Base-by-base conservation (phyloP, 768 basidiomycete genomes). In the Pisolithus orientalis region DNA sequence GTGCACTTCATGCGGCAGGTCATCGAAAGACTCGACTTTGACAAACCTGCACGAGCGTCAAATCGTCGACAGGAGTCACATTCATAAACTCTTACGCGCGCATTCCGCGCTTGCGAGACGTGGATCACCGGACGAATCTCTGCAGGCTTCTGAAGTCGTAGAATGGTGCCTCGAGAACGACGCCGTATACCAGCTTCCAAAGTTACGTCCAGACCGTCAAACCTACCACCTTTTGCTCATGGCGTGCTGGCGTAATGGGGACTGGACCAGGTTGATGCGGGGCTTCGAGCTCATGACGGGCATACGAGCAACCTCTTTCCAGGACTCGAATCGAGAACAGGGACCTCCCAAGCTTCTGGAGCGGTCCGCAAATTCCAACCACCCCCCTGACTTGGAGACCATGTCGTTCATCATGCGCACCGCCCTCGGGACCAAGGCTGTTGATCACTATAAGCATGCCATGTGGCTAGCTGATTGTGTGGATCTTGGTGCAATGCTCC, bases 211-310 rank as follows among this genome's bases (percentile, higher is more conserved):
- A 5, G 55, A 65, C 50, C 28, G 54, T 52, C 59, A 57, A 47
- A 80, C 84, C 8, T 89, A 78, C 65, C 78, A 79, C 55, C 73
- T 85, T 27, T 83, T 82, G 48, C 72, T 90, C 60, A 66, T 72
- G 54, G 76, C 79, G 2, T 90, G 88, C 65, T 80, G 82, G 79
- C 76, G 78, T 51, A 72, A 73, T 34, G 71, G 63, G 13, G 84
- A 90, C 65, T 90, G 85, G 87, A 70, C 62, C 25, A 73, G 73
- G 17, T 80, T 84, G 1, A 62, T 72, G 45, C 74, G 76, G 46
- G 68, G 78, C 16, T 85, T 89, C 64, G 80, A 87, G 55, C 69
- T 87, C 57, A 85, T 90, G 82, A 85, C 85, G 4, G 87, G 88
- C 6, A 81, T 79, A 57, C 77, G 75, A 53, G 59, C 65, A 2